Conservation (phyloP, 2,329 filamentous ascomycete genomes). For the Xylariaceae sp. region DNA sequence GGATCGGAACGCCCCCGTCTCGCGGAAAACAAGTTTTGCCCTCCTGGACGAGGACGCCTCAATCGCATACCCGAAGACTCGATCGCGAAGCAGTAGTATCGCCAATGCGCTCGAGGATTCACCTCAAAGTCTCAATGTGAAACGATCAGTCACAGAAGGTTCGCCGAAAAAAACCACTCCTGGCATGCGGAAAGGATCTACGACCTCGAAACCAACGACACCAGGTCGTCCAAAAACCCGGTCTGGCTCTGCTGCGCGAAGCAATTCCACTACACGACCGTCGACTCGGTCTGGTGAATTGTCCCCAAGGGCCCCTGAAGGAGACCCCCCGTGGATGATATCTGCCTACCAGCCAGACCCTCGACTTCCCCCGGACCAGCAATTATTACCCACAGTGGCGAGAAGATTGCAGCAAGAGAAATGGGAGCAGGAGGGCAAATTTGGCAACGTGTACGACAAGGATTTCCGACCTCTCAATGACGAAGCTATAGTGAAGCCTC, state of each 20-base stretch:
- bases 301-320: constrained; percentile 68
- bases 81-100: constrained; percentile 65
- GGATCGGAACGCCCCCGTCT: constrained; percentile 67
- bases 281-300: constrained; percentile 59
- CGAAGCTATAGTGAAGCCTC: constrained; percentile 48
- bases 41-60: constrained; percentile 52
- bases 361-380: constrained; percentile 87
- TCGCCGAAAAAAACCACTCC: constrained; percentile 51
- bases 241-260: constrained; percentile 49
- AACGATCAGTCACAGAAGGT: constrained; percentile 44
- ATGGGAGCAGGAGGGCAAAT: constrained; percentile 89
- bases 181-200: constrained; percentile 43
- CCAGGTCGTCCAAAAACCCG: constrained; percentile 60
- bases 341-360: constrained; percentile 96
- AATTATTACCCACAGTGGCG: constrained; percentile 91
- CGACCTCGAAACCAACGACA: constrained; percentile 38
- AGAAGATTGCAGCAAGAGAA: constrained; percentile 88
- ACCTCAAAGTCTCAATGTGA: constrained; percentile 30
- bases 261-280: constrained; percentile 52
- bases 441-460: constrained; percentile 79
- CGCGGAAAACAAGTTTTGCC: constrained; percentile 57
- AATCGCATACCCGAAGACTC: constrained; percentile 56
- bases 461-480: constrained; percentile 81
- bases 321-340: constrained; percentile 92
- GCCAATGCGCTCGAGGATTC: constrained; percentile 53